These are phyloP conservation scores for Botrytis paeoniae DNA, from an alignment of 2,329 filamentous ascomycete species.

Conservation along the genomic window DNA sequence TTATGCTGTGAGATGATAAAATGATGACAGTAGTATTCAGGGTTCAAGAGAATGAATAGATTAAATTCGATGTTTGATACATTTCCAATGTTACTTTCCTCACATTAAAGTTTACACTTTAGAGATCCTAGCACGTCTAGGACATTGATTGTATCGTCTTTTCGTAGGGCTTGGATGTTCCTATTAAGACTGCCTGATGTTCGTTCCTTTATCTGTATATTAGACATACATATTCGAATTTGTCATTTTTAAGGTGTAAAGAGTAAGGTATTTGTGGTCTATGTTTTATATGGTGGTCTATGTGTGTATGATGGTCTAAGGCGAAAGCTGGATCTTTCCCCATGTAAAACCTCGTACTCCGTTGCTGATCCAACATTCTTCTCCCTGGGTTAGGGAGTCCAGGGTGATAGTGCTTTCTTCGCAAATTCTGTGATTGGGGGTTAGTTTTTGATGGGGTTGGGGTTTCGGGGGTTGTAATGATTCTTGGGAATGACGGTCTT, in stretches of 20 bases:
- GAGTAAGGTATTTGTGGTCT: too few relatives aligned
- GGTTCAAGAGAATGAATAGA: background rate
- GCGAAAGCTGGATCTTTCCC: constrained; percentile 39
- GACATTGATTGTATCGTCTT: background rate
- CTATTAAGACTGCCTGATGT: background rate
- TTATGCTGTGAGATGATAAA: background rate
- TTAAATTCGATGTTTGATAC: background rate
- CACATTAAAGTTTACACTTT: background rate
- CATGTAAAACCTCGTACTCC: constrained; percentile 75
- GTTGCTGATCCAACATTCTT: constrained; percentile 86
- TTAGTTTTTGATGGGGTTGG: background rate
- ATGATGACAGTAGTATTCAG: too few relatives aligned
- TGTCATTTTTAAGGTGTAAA: too few relatives aligned
- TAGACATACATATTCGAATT: too few relatives aligned
- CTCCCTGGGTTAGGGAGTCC: constrained; percentile 63
- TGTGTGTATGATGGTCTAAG: background rate
- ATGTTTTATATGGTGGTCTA: too few relatives aligned
- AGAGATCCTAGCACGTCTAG: background rate
- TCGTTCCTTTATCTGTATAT: background rate
- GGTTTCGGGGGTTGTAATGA: too few relatives aligned
- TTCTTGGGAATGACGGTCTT: too few relatives aligned
- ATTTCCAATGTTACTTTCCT: background rate
- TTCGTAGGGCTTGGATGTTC: background rate
- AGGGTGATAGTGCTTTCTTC: constrained; percentile 61
- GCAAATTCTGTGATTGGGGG: constrained; percentile 47